Evolutionary conservation across 305 asterid species (phyloP).

Genomic region (Stenogyne calaminthoides): DNA sequence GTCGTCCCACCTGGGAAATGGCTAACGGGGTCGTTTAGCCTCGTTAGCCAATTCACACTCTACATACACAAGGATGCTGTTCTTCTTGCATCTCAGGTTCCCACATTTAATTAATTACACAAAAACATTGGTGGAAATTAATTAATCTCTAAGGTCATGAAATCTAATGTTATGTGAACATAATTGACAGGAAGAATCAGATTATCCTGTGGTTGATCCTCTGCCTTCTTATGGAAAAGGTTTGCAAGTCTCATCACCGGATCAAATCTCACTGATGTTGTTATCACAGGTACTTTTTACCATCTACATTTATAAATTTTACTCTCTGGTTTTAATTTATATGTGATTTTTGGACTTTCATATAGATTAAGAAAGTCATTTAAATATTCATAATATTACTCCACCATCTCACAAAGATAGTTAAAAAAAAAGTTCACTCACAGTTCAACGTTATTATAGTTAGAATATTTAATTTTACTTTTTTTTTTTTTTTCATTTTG

Average conservation of each 20-base stretch:
- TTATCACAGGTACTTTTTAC: constrained; percentile 59
- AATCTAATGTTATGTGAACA: neutral
- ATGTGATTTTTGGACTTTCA: no score
- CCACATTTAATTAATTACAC: neutral
- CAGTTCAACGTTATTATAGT: no score
- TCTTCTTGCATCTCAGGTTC: constrained; percentile 65
- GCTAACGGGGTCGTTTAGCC: constrained; percentile 74
- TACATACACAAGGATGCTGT: constrained; percentile 59
- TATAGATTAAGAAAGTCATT: no score
- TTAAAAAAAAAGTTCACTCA: no score
- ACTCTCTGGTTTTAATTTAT: no score
- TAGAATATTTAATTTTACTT: no score
- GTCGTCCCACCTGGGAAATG: constrained; percentile 76
- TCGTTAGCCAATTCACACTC: constrained; percentile 72
- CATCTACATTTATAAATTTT: no score
- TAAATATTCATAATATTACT: no score
- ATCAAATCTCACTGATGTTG: constrained; percentile 67
- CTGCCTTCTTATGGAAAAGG: constrained; percentile 82
- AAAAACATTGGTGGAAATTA: neutral
- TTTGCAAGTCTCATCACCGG: constrained; percentile 67
- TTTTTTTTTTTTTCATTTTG: no score
- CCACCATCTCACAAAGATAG: no score
- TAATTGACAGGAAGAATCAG: constrained; percentile 44
- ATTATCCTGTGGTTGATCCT: constrained; percentile 62
- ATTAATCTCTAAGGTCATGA: neutral